Evolutionary conservation across 257 asterid species (phyloP), one percentile per base, ranked within the genome.

Genomic region (Solanum ossicruentum): DNA sequence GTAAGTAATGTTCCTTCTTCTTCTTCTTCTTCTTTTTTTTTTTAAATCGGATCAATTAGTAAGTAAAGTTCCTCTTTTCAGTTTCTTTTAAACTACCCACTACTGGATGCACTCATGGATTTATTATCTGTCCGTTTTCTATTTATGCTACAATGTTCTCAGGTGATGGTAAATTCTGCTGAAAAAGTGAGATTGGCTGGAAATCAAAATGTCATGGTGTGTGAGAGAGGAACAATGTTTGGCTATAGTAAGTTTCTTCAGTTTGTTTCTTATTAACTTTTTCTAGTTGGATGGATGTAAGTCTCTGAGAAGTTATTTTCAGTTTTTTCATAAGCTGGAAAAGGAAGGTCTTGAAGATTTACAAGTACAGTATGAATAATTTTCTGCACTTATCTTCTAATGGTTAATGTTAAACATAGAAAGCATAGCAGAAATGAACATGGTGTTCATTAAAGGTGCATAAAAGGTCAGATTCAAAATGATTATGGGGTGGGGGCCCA

Each of bases 181-280:
- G 99, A 97, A 89, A 97, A 95, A 89, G 90, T 95, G 80, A 93
- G 97, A 89, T 83, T 92, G 92, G 98, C 98, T 82, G 99, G 99
- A 86, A 97, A 97, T 90, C 92, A 92, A 84, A 97, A 97, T 87
- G 97, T 97, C 69, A 95, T 97, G 98, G 98, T 95, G 85, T 97
- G 99, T 84, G 99, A 97, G 93, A 93, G 99, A 91, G 99, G 99
- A 87, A 97, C 99, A 66, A 95, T 97, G 97, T 97, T 95, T 91
- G 99, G 98, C 87, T 96, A 95, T 75, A 93, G 98, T 95, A 90
- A 90, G 97, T 91, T 51, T 45, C 54, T 70, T 72, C 51, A 77
- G 79, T 83, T 51, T 87, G 73, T 56, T 55, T 23, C 10, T 23
- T 52, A 45, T 18, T 43, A 23, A 36, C n/a, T 20, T 16, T 32